phyloP scores from a whole-genome alignment of 1,139 yeast genomes.

The Pichia sp. region DNA sequence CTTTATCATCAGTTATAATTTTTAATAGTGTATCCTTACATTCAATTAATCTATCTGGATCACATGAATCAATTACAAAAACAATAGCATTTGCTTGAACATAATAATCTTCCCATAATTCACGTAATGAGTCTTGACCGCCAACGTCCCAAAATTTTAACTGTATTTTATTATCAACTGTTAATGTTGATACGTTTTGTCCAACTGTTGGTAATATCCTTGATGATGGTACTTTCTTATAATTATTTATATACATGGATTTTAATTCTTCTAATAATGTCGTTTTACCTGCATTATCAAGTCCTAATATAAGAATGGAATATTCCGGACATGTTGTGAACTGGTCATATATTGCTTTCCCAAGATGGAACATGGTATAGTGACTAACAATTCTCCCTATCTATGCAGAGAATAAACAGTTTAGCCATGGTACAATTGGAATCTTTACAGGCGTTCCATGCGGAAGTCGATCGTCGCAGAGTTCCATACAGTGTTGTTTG shows the following conservation, averaged over 20 bases:
- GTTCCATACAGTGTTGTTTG: neutral
- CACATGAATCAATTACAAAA: slow-evolving; percentile 88
- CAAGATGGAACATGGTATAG: slow-evolving; percentile 57
- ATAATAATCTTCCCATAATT: slow-evolving; percentile 85
- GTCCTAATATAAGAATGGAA: slow-evolving; percentile 74
- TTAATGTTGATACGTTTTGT: slow-evolving; percentile 45
- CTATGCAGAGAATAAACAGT: no score
- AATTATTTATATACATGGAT: slow-evolving; percentile 39
- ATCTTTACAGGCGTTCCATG: no score
- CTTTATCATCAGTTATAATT: slow-evolving; percentile 46
- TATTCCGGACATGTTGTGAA: slow-evolving; percentile 60
- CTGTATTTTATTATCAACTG: slow-evolving; percentile 24
- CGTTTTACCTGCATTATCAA: slow-evolving; percentile 95
- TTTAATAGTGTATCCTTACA: slow-evolving; percentile 57
- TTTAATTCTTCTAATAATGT: slow-evolving; percentile 65
- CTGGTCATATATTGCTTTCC: slow-evolving; percentile 50
- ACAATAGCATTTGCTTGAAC: slow-evolving; percentile 84
- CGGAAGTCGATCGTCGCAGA: neutral
- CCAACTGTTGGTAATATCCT: slow-evolving; percentile 67
- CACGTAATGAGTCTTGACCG: slow-evolving; percentile 77
- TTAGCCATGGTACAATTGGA: no score
- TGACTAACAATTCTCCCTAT: neutral
- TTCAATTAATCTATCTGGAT: slow-evolving; percentile 73
- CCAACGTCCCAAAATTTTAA: slow-evolving; percentile 95
- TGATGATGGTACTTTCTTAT: slow-evolving; percentile 38